A percentile compares a stretch with the other conserved stretches of the same genome.
phyloP scores from a whole-genome alignment of 2,329 filamentous ascomycete species.

The Apiospora pterosperma region DNA sequence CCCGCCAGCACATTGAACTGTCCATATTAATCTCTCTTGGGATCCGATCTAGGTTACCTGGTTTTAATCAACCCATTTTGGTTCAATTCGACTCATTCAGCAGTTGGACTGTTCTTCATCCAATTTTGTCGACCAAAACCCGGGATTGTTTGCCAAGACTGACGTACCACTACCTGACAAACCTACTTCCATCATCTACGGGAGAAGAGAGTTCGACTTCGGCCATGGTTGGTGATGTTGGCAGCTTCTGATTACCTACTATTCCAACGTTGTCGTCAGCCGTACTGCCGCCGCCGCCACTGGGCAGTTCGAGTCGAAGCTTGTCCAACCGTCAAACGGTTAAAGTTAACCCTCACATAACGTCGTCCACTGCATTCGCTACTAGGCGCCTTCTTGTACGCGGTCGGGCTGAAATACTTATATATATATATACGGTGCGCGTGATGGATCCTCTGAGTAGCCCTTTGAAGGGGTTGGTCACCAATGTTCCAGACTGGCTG shows the following conservation, averaged over 20 bases:
- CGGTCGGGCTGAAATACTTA: not conserved
- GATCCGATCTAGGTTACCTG: slow-evolving; percentile 1
- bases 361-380: not conserved
- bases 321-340: not conserved
- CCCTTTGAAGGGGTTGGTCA: slow-evolving; percentile 50
- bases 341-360: not conserved
- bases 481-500: slow-evolving; percentile 59
- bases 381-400: not conserved
- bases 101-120: not conserved
- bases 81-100: not conserved
- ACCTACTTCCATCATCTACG: not conserved
- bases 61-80: slow-evolving; percentile 2
- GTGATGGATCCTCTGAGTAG: not conserved
- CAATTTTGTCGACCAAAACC: not conserved
- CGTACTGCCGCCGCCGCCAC: not conserved
- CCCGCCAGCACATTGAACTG: not conserved
- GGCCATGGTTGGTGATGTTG: not conserved
- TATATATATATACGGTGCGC: not conserved
- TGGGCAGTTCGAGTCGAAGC: not conserved
- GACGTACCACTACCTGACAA: not conserved
- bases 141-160: not conserved
- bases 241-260: not conserved
- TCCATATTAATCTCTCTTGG: slow-evolving; percentile 3
- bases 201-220: not conserved
- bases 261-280: not conserved